Conservation (phyloP, 345 rosid species). For the Rubroshorea leprosula region DNA sequence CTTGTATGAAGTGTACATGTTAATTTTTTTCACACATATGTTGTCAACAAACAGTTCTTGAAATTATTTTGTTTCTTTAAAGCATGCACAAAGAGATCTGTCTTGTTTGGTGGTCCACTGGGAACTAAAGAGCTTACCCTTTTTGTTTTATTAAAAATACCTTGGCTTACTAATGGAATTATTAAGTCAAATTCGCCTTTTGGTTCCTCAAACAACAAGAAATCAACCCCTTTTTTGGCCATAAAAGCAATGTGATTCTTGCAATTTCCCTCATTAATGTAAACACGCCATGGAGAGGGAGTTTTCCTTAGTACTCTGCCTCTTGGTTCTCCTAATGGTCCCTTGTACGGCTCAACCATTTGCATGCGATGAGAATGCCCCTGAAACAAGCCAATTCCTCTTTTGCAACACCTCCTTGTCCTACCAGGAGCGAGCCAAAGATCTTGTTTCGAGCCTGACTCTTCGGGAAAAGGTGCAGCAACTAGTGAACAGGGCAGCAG, state of each 20-base stretch:
- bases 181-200: not conserved
- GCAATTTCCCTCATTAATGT: not conserved
- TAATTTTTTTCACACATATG: too few species aligned
- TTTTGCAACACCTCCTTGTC: slow-evolving; percentile 44
- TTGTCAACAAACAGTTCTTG: not conserved
- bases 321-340: slow-evolving; percentile 17
- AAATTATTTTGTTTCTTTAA: not conserved
- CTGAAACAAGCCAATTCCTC: slow-evolving; percentile 27
- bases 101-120: not conserved
- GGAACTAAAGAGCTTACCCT: not conserved
- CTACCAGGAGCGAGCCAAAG: slow-evolving; percentile 40
- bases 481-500: slow-evolving; percentile 40
- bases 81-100: too few species aligned
- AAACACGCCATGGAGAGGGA: slow-evolving; percentile 13
- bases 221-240: not conserved
- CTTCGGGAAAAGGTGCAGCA: slow-evolving; percentile 56
- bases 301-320: slow-evolving; percentile 5
- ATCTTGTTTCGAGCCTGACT: slow-evolving; percentile 38
- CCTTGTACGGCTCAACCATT: slow-evolving; percentile 22
- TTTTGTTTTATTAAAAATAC: too few species aligned
- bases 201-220: not conserved
- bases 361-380: slow-evolving; percentile 35
- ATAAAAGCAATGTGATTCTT: slow-evolving; percentile 2
- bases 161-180: not conserved
- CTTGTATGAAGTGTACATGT: too few species aligned